These are phyloP conservation scores for Lophiotrema nucula DNA, from an alignment of 495 filamentous ascomycete species.

Conservation along the genomic window DNA sequence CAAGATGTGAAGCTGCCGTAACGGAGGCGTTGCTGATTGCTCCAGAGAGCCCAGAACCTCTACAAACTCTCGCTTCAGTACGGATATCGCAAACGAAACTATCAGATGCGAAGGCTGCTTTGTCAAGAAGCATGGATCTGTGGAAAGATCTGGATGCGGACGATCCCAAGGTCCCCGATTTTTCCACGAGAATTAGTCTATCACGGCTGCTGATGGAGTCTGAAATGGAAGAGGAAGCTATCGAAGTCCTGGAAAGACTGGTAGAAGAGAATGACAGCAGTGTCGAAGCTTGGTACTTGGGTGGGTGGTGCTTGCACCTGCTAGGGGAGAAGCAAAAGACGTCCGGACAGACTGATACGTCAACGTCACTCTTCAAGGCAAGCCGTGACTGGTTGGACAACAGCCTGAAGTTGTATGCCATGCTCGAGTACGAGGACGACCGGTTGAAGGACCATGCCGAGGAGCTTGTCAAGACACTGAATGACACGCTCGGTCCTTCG, in stretches of 20 bases:
- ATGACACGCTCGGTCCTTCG: slow-evolving; percentile 54
- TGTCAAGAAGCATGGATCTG: slow-evolving; percentile 69
- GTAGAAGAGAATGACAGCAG: slow-evolving; percentile 86
- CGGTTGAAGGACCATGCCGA: slow-evolving; percentile 62
- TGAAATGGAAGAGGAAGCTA: slow-evolving; percentile 75
- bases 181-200: slow-evolving; percentile 77
- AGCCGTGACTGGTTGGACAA: slow-evolving; percentile 62
- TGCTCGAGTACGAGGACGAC: slow-evolving; percentile 71
- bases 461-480: slow-evolving; percentile 59
- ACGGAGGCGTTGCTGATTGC: slow-evolving; percentile 79
- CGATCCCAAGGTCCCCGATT: slow-evolving; percentile 66
- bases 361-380: slow-evolving; percentile 51
- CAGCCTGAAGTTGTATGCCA: slow-evolving; percentile 57
- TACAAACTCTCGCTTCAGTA: slow-evolving; percentile 91
- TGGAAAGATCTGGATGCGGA: slow-evolving; percentile 77
- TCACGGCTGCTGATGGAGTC: slow-evolving; percentile 86
- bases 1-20: slow-evolving; percentile 76
- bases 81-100: slow-evolving; percentile 79
- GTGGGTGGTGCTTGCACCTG: slow-evolving; percentile 85
- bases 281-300: slow-evolving; percentile 95
- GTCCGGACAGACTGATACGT: slow-evolving; percentile 39
- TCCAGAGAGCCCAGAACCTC: slow-evolving; percentile 72
- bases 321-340: slow-evolving; percentile 66
- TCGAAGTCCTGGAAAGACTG: slow-evolving; percentile 79
- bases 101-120: slow-evolving; percentile 74